A percentile compares a stretch with the other conserved stretches of the same genome.
phyloP scores from a whole-genome alignment of 495 filamentous ascomycete genomes.

The Trichoderma orchidacearum region DNA sequence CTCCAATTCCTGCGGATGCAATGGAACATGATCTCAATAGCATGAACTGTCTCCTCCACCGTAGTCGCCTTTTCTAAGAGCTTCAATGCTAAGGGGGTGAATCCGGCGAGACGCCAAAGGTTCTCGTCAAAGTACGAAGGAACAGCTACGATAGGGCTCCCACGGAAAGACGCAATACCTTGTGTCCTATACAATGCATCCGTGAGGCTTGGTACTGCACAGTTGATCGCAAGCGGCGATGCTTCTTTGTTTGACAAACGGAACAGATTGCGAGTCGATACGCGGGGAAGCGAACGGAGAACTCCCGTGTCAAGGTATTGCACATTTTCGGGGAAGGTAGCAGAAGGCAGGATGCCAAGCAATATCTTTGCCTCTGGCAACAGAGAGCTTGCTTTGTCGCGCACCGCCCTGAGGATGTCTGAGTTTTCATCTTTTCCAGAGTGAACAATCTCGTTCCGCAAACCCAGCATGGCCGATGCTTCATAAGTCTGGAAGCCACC shows the following conservation, averaged over 20 bases:
- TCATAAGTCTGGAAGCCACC: slow-evolving; percentile 95
- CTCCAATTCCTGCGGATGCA: slow-evolving; percentile 82
- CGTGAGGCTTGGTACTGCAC: slow-evolving; percentile 75
- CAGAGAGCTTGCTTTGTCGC: slow-evolving; percentile 64
- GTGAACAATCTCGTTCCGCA: slow-evolving; percentile 84
- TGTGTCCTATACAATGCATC: slow-evolving; percentile 67
- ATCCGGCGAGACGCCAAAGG: slow-evolving; percentile 84
- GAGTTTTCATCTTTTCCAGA: slow-evolving; percentile 85
- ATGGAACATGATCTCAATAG: slow-evolving; percentile 72
- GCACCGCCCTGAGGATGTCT: slow-evolving; percentile 79
- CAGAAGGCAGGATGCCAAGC: slow-evolving; percentile 67
- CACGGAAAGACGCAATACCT: slow-evolving; percentile 69
- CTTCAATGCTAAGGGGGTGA: slow-evolving; percentile 69
- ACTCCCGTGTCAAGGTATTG: slow-evolving; percentile 60
- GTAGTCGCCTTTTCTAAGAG: slow-evolving; percentile 62
- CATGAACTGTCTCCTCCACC: slow-evolving; percentile 53
- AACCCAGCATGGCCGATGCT: slow-evolving; percentile 80
- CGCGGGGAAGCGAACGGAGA: slow-evolving; percentile 60
- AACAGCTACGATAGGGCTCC: slow-evolving; percentile 67
- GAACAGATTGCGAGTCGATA: slow-evolving; percentile 57
- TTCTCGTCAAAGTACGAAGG: slow-evolving; percentile 80
- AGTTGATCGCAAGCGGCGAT: slow-evolving; percentile 75
- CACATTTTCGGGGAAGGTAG: slow-evolving; percentile 66
- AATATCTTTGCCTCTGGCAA: slow-evolving; percentile 73
- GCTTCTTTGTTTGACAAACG: slow-evolving; percentile 58